Base-by-base conservation (phyloP, 257 asterid species). In the Paraleonurus japonicus region DNA sequence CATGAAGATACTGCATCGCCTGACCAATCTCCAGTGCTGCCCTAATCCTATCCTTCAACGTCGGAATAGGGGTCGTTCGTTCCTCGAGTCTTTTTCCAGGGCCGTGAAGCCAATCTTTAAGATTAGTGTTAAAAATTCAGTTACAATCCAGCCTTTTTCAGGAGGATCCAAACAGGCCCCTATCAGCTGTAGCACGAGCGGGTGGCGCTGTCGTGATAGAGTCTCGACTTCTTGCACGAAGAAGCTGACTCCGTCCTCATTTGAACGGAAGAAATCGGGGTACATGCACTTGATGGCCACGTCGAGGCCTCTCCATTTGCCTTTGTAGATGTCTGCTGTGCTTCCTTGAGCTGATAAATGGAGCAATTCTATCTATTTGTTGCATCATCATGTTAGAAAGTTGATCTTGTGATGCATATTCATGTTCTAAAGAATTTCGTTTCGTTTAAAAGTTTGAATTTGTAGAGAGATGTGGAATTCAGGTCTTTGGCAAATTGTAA, bases 1-100 rank as follows among this genome's bases (percentile, higher is more conserved):
- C 90, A 15, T 90, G 95, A 10, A 90, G 87, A 69, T 88, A 88
- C 50, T 90, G 97, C 96, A 88, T 87, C n/a, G 92, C 97, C 30
- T 88, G 97, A 2, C 88, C 71, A 41, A 90, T 84, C 82, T 90
- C 90, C 11, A 85, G 4, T 7, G 90, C 97, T 76, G 79, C 87
- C 2, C 20, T 73, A 43, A 90, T 6, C 59, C 97, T 81, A 5
- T 85, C 89, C 76, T 77, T 70, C 37, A 88, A 64, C 1, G 86
- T 78, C 0, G 90, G 90, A 19, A 88, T 83, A 1, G 92, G 85
- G 27, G 55, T 1, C 0, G 12, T 54, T 71, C 97, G 78, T 26
- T 90, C 85, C 75, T 73, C 80, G 1, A 71, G 71, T 51, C 96
- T 78, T 4, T 75, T 87, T 1, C 88, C 90, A 0, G 88, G 89